A percentile compares a stretch with the other conserved stretches of the same genome.
These are phyloP conservation scores for Cryphonectria parasitica DNA, from an alignment of 2,329 filamentous ascomycete genomes.

Conservation along the genomic window DNA sequence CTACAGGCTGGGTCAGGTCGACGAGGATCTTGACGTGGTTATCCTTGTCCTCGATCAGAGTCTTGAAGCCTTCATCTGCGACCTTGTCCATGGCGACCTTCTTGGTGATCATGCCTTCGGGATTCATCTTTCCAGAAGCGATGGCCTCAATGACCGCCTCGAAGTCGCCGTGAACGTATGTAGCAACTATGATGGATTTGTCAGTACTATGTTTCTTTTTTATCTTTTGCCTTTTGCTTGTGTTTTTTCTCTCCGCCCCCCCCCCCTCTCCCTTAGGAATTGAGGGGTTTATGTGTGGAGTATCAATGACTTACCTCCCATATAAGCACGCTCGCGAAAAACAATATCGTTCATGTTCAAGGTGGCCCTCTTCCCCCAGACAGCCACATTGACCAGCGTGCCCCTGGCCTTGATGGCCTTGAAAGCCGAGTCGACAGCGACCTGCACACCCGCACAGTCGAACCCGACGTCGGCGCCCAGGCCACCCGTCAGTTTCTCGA, in stretches of 20 bases:
- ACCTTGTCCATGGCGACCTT: conserved; percentile 54
- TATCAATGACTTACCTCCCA: conserved; percentile 30
- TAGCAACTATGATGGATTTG: conserved; percentile 17
- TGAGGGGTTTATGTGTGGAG: no score
- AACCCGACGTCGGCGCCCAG: conserved; percentile 32
- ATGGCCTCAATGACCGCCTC: conserved; percentile 34
- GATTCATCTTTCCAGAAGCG: conserved; percentile 42
- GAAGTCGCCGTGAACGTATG: conserved; percentile 31
- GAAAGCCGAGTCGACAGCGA: conserved; percentile 31
- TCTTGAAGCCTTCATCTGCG: conserved; percentile 55
- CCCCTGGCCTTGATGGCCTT: conserved; percentile 33
- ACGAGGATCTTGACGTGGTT: conserved; percentile 61
- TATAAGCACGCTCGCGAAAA: conserved; percentile 25
- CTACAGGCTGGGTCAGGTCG: conserved; percentile 30
- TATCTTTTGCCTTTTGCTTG: neutral
- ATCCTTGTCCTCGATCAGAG: conserved; percentile 57
- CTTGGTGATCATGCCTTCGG: conserved; percentile 57
- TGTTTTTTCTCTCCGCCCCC: no score
- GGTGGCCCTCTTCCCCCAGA: conserved; percentile 33
- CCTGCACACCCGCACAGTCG: conserved; percentile 35
- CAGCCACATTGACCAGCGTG: conserved; percentile 35
- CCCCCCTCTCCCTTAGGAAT: no score
- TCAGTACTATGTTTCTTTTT: neutral
- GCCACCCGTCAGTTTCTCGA: conserved; percentile 29
- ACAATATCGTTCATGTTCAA: conserved; percentile 29